Percentiles rank a stretch among this genome's conserved stretches.
These are phyloP conservation scores for Xylaria telfairii DNA, from an alignment of 495 filamentous ascomycete genomes.

Conservation along the genomic window DNA sequence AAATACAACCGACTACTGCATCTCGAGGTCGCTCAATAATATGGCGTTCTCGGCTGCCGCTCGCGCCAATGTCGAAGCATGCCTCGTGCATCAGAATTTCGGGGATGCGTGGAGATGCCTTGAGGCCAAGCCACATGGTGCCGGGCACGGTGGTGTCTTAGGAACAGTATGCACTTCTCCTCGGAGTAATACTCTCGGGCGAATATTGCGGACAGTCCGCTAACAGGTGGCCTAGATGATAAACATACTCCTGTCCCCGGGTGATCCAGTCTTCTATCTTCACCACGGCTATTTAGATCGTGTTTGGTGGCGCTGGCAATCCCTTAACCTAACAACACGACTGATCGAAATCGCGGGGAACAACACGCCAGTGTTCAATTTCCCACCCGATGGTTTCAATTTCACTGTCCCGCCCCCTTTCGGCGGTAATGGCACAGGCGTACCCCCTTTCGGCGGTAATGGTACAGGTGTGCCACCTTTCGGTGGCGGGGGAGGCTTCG, in stretches of 20 bases:
- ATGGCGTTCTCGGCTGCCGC: constrained; percentile 26
- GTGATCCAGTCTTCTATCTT: constrained; percentile 59
- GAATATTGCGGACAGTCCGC: background rate
- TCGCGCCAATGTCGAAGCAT: constrained; percentile 37
- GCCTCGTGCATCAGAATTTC: constrained; percentile 38
- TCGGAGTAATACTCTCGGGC: background rate
- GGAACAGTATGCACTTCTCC: constrained; percentile 33
- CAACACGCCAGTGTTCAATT: constrained; percentile 26
- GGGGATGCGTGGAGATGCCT: constrained; percentile 45
- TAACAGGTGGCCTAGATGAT: constrained; percentile 37
- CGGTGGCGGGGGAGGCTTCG: constrained; percentile 21
- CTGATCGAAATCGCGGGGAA: constrained; percentile 40
- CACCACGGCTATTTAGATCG: constrained; percentile 60
- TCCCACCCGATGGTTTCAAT: background rate
- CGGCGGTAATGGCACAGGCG: background rate
- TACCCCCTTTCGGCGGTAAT: background rate
- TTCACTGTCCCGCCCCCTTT: background rate
- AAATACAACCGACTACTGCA: constrained; percentile 40
- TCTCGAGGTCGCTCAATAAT: constrained; percentile 43
- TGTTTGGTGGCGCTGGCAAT: constrained; percentile 59
- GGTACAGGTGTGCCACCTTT: constrained; percentile 8
- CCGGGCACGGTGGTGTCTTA: constrained; percentile 48
- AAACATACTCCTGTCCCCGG: constrained; percentile 36
- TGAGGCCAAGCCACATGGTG: constrained; percentile 46
- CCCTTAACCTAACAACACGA: constrained; percentile 35